Percentiles rank a stretch among this genome's conserved stretches.
Evolutionary conservation across 129 eudicot genomes (phyloP).

Genomic region (Helichrysum umbraculigerum): DNA sequence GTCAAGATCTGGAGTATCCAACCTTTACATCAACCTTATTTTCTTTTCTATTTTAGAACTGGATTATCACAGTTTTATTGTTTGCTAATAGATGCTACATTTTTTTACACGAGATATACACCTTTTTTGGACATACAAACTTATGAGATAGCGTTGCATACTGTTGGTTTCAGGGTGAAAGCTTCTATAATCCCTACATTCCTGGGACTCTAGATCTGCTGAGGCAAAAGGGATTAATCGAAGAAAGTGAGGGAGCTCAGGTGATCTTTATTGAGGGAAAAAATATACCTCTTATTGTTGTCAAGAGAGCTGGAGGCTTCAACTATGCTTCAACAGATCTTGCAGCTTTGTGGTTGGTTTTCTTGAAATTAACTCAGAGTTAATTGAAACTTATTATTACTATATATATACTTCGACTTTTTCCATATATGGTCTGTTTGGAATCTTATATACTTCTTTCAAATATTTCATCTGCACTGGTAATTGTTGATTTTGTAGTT

Average conservation of each 20-base stretch:
- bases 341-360: slow-evolving; percentile 83
- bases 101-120: neutral
- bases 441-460: neutral
- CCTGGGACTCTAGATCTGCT: slow-evolving; percentile 62
- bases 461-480: neutral
- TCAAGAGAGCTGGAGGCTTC: slow-evolving; percentile 92
- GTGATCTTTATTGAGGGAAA: slow-evolving; percentile 84
- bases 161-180: slow-evolving; percentile 65
- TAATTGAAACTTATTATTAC: no score
- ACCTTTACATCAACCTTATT: neutral
- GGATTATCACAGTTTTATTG: neutral
- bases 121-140: neutral
- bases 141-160: neutral
- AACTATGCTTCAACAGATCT: slow-evolving; percentile 99
- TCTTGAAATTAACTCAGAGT: neutral
- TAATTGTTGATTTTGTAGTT: neutral
- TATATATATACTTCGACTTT: neutral
- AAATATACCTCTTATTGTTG: slow-evolving; percentile 86
- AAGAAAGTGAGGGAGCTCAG: slow-evolving; percentile 96
- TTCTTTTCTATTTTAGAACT: neutral
- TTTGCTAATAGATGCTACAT: neutral
- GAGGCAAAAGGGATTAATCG: slow-evolving; percentile 58
- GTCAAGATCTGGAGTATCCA: neutral
- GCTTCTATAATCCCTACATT: slow-evolving; percentile 91
- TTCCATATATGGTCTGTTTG: neutral